Evolutionary conservation across 140 eudicot genomes (phyloP).

Genomic region (Ambrosia hybrid): DNA sequence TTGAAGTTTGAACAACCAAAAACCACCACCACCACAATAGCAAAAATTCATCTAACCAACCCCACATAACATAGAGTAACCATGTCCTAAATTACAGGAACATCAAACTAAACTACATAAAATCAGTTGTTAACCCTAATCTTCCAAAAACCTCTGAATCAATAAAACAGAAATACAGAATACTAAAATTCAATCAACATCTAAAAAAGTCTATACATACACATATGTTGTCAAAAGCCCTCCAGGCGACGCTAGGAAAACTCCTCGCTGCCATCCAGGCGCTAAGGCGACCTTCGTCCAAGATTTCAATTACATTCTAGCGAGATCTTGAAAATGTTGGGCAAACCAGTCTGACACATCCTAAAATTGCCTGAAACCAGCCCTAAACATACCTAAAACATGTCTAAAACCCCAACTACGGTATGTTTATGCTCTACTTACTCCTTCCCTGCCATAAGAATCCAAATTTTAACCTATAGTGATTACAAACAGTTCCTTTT

Average conservation of each 20-base stretch:
- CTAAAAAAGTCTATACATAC: constrained; percentile 1
- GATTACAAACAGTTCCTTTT: constrained; percentile 1
- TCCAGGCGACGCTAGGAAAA: too few species aligned
- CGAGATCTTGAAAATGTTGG: too few species aligned
- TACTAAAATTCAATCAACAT: constrained; percentile 9
- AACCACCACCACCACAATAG: constrained; percentile 6
- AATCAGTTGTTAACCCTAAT: constrained; percentile 7
- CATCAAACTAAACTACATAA: constrained; percentile 16
- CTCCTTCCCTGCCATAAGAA: not conserved
- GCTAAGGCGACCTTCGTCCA: too few species aligned
- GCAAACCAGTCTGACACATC: too few species aligned
- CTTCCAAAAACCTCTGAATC: constrained; percentile 14
- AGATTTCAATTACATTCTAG: too few species aligned
- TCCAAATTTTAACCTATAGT: not conserved
- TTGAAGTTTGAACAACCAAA: constrained; percentile 10
- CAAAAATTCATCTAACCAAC: constrained; percentile 13
- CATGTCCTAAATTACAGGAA: not conserved
- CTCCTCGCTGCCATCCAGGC: too few species aligned
- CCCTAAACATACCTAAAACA: too few species aligned
- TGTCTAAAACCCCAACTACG: too few species aligned
- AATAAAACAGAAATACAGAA: not conserved
- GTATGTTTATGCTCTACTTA: too few species aligned
- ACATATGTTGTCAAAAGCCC: not conserved
- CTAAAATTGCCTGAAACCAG: too few species aligned
- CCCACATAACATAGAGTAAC: constrained; percentile 15